Conservation (phyloP, 2,329 filamentous ascomycete genomes). For the Aotearoamyces nothofagi region DNA sequence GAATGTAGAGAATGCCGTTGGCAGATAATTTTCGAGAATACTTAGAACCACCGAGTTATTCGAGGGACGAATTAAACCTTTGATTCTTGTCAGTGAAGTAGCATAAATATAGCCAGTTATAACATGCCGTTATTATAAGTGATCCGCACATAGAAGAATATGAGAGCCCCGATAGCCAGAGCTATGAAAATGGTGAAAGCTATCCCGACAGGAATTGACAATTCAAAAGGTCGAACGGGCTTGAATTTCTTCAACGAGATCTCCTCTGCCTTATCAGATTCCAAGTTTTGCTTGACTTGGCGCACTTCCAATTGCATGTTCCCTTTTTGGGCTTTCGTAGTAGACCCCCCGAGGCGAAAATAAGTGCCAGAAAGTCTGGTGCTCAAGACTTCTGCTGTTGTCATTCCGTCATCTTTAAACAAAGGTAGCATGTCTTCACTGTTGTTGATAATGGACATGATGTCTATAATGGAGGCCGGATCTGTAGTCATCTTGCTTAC, state of each 20-base stretch:
- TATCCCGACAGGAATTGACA: no score
- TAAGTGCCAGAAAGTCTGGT: neutral
- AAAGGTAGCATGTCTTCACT: slow-evolving; percentile 1
- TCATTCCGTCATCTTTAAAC: slow-evolving; percentile 2
- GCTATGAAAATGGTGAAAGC: no score
- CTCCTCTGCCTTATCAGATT: no score
- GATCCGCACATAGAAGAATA: slow-evolving; percentile 5
- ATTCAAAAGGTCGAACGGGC: neutral
- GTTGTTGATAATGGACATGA: slow-evolving; percentile 11
- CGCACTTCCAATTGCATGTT: no score
- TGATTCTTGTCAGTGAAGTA: no score
- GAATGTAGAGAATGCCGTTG: slow-evolving; percentile 35
- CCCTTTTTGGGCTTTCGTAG: no score
- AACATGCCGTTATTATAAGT: slow-evolving; percentile 7
- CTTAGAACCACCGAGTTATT: slow-evolving; percentile 17
- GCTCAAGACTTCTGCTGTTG: neutral
- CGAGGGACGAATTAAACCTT: slow-evolving; percentile 9
- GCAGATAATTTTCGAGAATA: slow-evolving; percentile 32
- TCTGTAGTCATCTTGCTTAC: slow-evolving; percentile 12
- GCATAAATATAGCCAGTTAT: neutral
- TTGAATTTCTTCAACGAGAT: no score
- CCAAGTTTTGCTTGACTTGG: no score
- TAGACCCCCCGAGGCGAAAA: neutral
- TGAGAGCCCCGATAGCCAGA: no score
- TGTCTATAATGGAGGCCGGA: slow-evolving; percentile 14